Evolutionary conservation across 371 early-diverging fungal genomes (phyloP).

Genomic region (Mucor irregularis): DNA sequence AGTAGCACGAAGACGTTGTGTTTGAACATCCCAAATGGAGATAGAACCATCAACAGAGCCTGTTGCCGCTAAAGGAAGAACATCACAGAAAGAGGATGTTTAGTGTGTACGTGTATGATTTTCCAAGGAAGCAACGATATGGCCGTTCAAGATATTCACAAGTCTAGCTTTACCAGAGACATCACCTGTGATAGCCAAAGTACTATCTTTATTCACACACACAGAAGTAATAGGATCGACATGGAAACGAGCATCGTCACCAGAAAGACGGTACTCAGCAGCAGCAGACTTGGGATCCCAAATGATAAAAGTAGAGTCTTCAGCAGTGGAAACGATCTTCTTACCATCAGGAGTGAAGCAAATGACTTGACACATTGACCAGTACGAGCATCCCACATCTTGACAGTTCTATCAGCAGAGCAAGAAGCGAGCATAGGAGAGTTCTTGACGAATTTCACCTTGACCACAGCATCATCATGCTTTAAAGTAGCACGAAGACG

Average conservation of each 20-base stretch:
- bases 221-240: conserved; percentile 78
- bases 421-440: conserved; percentile 68
- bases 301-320: conserved; percentile 80
- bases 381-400: conserved; percentile 87
- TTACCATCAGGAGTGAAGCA: conserved; percentile 89
- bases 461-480: conserved; percentile 86
- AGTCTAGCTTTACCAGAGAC: conserved; percentile 78
- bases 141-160: conserved; percentile 71
- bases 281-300: conserved; percentile 94
- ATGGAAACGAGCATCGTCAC: conserved; percentile 89
- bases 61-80: conserved; percentile 75
- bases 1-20: conserved; percentile 70
- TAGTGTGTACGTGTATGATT: conserved; percentile 79
- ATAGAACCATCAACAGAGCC: conserved; percentile 89
- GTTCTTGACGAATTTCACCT: conserved; percentile 69
- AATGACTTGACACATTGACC: conserved; percentile 68
- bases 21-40: conserved; percentile 85
- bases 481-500: conserved; percentile 66
- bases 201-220: conserved; percentile 73
- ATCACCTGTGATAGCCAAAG: conserved; percentile 80
- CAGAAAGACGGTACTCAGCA: conserved; percentile 59
- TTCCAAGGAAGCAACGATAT: conserved; percentile 75
- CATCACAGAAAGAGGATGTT: conserved; percentile 70
- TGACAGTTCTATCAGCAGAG: conserved; percentile 77
- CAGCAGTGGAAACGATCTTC: conserved; percentile 81